Percentiles rank a stretch among this genome's conserved stretches.
Conservation (phyloP, 768 basidiomycete species). For the Auricularia cornea region DNA sequence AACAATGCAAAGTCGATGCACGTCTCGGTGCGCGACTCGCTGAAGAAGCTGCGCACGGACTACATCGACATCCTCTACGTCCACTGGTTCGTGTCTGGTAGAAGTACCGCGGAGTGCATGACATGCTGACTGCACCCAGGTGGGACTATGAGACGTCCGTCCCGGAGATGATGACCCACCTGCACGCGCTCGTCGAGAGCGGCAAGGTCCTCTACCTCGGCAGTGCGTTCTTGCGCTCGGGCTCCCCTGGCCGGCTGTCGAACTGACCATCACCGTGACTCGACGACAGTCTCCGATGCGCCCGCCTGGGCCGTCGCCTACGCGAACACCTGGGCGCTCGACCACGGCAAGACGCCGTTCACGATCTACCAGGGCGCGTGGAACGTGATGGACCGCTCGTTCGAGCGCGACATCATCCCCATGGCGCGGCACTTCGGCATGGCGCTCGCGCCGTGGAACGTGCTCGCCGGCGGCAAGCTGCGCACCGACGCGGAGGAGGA, state of each 20-base stretch:
- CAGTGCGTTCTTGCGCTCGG: slow-evolving; percentile 22
- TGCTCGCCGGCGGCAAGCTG: slow-evolving; percentile 21
- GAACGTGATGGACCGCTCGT: slow-evolving; percentile 19
- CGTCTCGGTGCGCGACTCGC: slow-evolving; percentile 32
- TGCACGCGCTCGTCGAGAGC: slow-evolving; percentile 41
- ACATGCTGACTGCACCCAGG: slow-evolving; percentile 23
- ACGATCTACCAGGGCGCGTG: slow-evolving; percentile 28
- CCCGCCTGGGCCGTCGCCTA: slow-evolving; percentile 23
- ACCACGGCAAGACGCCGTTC: slow-evolving; percentile 29
- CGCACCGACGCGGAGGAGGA: slow-evolving; percentile 24
- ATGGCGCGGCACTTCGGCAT: slow-evolving; percentile 16
- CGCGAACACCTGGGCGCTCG: slow-evolving; percentile 26
- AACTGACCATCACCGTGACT: too few relatives aligned
- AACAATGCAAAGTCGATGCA: slow-evolving; percentile 40
- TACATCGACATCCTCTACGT: slow-evolving; percentile 40
- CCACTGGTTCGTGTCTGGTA: too few relatives aligned
- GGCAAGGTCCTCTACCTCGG: slow-evolving; percentile 44
- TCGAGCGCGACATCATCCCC: slow-evolving; percentile 34
- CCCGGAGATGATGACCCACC: slow-evolving; percentile 47
- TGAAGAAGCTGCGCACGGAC: slow-evolving; percentile 38
- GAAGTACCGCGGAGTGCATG: too few relatives aligned
- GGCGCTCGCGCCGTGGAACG: slow-evolving; percentile 15
- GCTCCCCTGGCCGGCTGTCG: too few relatives aligned
- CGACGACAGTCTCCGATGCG: slow-evolving; percentile 15
- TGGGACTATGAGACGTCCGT: slow-evolving; percentile 47